These are phyloP conservation scores for Debaryomyces sp. DNA, from an alignment of 1,139 yeast species.

Conservation along the genomic window DNA sequence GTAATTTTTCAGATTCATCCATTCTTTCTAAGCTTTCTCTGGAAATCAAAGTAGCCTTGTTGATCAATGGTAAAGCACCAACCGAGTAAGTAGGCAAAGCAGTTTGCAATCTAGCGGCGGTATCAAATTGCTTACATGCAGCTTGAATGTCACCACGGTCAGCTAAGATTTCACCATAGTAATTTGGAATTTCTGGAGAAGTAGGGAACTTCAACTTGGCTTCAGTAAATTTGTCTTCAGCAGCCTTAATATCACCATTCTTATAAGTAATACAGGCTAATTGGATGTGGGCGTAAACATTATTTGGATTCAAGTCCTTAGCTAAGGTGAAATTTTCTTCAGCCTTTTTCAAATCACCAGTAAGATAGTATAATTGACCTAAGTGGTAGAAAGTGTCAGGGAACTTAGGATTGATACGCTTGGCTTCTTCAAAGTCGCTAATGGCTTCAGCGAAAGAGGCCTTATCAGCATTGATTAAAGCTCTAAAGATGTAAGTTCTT, in stretches of 20 bases:
- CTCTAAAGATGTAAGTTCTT: conserved; percentile 82
- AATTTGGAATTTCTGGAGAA: conserved; percentile 90
- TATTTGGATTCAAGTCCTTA: conserved; percentile 69
- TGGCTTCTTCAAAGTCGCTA: conserved; percentile 73
- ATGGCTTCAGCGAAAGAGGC: conserved; percentile 64
- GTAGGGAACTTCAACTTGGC: conserved; percentile 82
- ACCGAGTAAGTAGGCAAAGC: conserved; percentile 62
- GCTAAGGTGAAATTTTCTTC: conserved; percentile 76
- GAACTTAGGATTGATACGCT: conserved; percentile 65
- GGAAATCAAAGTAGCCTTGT: conserved; percentile 78
- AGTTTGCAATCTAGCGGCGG: conserved; percentile 81
- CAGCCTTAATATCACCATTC: conserved; percentile 62
- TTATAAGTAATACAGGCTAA: conserved; percentile 91
- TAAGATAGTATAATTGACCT: conserved; percentile 87
- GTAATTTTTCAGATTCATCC: conserved; percentile 65
- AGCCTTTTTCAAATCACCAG: conserved; percentile 76
- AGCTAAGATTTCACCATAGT: conserved; percentile 90
- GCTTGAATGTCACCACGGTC: conserved; percentile 74
- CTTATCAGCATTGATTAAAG: conserved; percentile 82
- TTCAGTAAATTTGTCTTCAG: conserved; percentile 70
- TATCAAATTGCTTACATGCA: conserved; percentile 85
- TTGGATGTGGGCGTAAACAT: conserved; percentile 87
- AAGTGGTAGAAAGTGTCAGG: conserved; percentile 92
- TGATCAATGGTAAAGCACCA: conserved; percentile 88
- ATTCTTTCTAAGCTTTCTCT: conserved; percentile 59